Conservation (phyloP, 306 rosid genomes). For the Cicer arietinum region DNA sequence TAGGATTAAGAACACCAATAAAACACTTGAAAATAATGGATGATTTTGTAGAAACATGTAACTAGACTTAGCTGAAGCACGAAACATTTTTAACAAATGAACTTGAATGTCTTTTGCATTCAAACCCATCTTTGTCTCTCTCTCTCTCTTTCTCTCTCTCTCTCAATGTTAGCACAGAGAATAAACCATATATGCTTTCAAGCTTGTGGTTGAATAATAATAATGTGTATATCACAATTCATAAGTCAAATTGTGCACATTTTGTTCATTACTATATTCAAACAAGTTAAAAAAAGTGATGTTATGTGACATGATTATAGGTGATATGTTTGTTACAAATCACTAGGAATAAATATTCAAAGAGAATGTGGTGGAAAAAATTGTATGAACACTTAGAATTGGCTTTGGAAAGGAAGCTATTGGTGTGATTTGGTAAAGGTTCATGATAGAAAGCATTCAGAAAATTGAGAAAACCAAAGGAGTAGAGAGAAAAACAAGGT, state of each 20-base stretch:
- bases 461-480: slow-evolving; percentile 44
- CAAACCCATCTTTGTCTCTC: slow-evolving; percentile 59
- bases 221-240: background rate
- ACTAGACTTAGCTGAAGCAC: slow-evolving; percentile 48
- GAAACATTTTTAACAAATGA: slow-evolving; percentile 47
- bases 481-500: slow-evolving; percentile 46
- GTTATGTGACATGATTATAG: background rate
- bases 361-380: background rate
- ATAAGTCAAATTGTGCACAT: slow-evolving; percentile 10
- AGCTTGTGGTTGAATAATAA: background rate
- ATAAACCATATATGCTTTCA: slow-evolving; percentile 24
- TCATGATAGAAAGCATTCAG: slow-evolving; percentile 18
- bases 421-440: slow-evolving; percentile 33
- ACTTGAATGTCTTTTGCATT: slow-evolving; percentile 56
- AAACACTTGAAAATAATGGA: slow-evolving; percentile 54
- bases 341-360: slow-evolving; percentile 20
- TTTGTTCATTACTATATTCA: slow-evolving; percentile 13
- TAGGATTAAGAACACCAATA: slow-evolving; percentile 38
- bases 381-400: background rate
- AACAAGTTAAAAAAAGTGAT: background rate
- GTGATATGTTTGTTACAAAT: slow-evolving; percentile 12
- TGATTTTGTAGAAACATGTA: slow-evolving; percentile 51
- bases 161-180: slow-evolving; percentile 5
- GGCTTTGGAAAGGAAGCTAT: slow-evolving; percentile 10
- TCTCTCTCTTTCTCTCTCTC: background rate